These are phyloP conservation scores for Diaporthe amygdali DNA, from an alignment of 2,329 filamentous ascomycete genomes.

Conservation along the genomic window DNA sequence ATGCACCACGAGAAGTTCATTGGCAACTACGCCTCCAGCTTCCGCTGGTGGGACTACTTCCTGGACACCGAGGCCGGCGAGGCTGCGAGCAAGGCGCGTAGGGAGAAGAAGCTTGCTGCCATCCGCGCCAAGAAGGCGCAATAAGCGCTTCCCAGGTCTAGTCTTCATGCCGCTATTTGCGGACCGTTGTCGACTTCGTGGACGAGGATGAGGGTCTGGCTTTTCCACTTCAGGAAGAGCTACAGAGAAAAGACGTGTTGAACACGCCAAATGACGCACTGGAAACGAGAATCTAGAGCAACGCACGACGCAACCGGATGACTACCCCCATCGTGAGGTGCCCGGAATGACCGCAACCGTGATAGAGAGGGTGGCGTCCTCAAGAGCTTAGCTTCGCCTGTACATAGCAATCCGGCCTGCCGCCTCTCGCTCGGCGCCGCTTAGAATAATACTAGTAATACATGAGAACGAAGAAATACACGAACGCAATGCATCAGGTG, in stretches of 20 bases:
- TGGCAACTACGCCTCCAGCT: conserved; percentile 96
- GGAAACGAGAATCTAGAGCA: background rate
- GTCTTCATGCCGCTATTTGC: background rate
- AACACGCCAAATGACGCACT: background rate
- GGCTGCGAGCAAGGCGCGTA: conserved; percentile 82
- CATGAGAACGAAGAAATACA: background rate
- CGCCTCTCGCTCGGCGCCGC: conserved; percentile 8
- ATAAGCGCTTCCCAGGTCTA: conserved; percentile 43
- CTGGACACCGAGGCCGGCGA: conserved; percentile 93
- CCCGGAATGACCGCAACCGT: background rate
- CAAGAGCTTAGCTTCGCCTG: conserved; percentile 5
- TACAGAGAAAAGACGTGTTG: background rate
- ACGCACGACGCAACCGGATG: background rate
- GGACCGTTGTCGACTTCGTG: background rate
- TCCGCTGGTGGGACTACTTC: conserved; percentile 97
- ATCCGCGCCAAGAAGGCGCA: conserved; percentile 72
- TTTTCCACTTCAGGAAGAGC: background rate
- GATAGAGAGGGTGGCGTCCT: conserved; percentile 22
- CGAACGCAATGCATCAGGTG: background rate
- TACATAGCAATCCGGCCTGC: conserved; percentile 14
- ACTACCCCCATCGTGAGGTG: background rate
- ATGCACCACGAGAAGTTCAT: conserved; percentile 98
- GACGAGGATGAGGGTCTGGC: background rate
- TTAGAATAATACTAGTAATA: conserved; percentile 29
- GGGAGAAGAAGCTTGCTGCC: conserved; percentile 75